Percentiles rank a stretch among this genome's conserved stretches.
Conservation (phyloP, 2,329 filamentous ascomycete species). For the Xylaria sp. region DNA sequence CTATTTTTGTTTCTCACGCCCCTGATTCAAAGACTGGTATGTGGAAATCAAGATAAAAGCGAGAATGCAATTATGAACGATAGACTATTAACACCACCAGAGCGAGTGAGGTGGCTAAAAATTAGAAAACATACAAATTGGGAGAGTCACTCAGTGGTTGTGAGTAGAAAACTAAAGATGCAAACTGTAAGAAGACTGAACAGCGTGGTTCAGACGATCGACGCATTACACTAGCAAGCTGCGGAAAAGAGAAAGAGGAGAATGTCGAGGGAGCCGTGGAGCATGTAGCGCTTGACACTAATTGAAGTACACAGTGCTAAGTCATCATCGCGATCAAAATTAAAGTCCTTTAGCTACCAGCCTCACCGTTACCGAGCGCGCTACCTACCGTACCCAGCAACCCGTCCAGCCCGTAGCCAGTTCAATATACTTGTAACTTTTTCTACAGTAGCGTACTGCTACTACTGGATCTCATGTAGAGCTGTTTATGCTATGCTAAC, state of each 20-base stretch:
- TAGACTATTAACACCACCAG: slow-evolving; percentile 56
- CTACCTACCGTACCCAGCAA: no score
- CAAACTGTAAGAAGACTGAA: slow-evolving; percentile 18
- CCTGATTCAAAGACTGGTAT: slow-evolving; percentile 30
- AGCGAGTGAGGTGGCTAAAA: slow-evolving; percentile 65
- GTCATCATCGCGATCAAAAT: neutral
- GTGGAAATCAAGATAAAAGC: slow-evolving; percentile 36
- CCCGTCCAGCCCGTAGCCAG: no score
- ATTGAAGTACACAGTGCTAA: slow-evolving; percentile 25
- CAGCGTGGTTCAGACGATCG: slow-evolving; percentile 4
- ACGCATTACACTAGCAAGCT: neutral
- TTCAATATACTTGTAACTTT: no score
- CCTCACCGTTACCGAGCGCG: neutral
- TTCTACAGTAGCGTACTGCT: neutral
- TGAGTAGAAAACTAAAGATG: slow-evolving; percentile 30
- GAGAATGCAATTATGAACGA: slow-evolving; percentile 46
- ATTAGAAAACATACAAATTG: slow-evolving; percentile 40
- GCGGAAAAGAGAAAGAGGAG: slow-evolving; percentile 7
- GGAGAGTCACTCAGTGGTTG: slow-evolving; percentile 30
- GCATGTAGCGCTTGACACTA: neutral
- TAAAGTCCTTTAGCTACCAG: neutral
- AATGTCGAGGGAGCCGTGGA: neutral
- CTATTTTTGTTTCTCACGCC: slow-evolving; percentile 22
- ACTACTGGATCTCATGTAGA: neutral
- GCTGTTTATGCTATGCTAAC: slow-evolving; percentile 8